Evolutionary conservation across 345 rosid species (phyloP).

Genomic region (Luvunga scandens): DNA sequence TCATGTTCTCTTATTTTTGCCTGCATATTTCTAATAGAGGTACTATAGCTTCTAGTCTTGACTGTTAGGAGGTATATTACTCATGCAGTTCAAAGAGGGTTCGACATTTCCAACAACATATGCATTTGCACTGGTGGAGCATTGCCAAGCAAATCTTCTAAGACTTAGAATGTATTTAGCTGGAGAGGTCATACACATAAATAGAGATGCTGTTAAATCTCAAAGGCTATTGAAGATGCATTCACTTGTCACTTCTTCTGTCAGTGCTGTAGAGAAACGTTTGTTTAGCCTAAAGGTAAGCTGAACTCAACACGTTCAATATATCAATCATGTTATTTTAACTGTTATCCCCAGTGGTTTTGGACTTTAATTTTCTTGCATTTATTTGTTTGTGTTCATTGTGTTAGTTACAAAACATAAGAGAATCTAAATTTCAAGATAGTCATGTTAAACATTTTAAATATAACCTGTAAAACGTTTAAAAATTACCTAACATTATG

Average conservation of each 20-base stretch:
- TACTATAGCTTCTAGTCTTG: slow-evolving; percentile 5
- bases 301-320: background rate
- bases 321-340: background rate
- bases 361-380: background rate
- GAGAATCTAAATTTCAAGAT: too few species aligned
- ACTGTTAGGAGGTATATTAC: slow-evolving; percentile 5
- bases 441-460: too few species aligned
- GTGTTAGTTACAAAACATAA: background rate
- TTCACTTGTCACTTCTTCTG: slow-evolving; percentile 52
- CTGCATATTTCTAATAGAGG: background rate
- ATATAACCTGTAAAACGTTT: background rate
- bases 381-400: background rate
- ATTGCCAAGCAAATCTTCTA: slow-evolving; percentile 50
- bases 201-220: slow-evolving; percentile 40
- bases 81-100: slow-evolving; percentile 58
- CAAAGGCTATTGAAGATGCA: slow-evolving; percentile 58
- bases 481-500: background rate
- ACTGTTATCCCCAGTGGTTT: background rate
- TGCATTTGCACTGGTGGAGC: slow-evolving; percentile 93
- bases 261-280: slow-evolving; percentile 43
- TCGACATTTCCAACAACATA: slow-evolving; percentile 55
- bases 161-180: slow-evolving; percentile 83
- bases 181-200: slow-evolving; percentile 56
- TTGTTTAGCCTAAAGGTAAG: slow-evolving; percentile 74
- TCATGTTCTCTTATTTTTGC: background rate